Percentiles rank a stretch among this genome's conserved stretches.
Evolutionary conservation across 345 rosid genomes (phyloP).

Genomic region (Heritiera littoralis): DNA sequence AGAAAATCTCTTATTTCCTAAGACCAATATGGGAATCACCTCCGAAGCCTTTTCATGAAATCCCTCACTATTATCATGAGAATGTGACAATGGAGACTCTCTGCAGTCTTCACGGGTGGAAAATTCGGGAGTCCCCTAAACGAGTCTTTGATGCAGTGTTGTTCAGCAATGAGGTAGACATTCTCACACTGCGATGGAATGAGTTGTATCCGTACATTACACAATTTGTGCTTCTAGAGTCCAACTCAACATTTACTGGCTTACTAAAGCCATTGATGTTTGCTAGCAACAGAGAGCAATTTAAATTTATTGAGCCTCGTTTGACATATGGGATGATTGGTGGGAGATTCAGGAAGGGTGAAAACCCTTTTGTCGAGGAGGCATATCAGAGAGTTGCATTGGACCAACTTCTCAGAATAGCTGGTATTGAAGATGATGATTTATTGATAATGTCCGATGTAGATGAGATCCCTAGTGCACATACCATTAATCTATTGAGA

Average conservation of each 20-base stretch:
- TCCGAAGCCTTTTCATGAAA: slow-evolving; percentile 52
- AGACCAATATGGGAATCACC: slow-evolving; percentile 76
- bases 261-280: slow-evolving; percentile 65
- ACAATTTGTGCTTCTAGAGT: slow-evolving; percentile 84
- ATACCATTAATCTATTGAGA: slow-evolving; percentile 79
- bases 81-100: slow-evolving; percentile 71
- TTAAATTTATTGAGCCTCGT: slow-evolving; percentile 69
- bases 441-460: slow-evolving; percentile 95
- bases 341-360: slow-evolving; percentile 80
- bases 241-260: slow-evolving; percentile 88
- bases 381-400: slow-evolving; percentile 88
- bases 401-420: slow-evolving; percentile 74
- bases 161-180: slow-evolving; percentile 80
- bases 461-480: slow-evolving; percentile 94
- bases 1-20: slow-evolving; percentile 61
- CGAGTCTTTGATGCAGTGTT: slow-evolving; percentile 84
- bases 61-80: slow-evolving; percentile 81
- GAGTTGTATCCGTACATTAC: slow-evolving; percentile 80
- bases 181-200: slow-evolving; percentile 84
- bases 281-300: slow-evolving; percentile 50
- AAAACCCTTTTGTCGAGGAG: slow-evolving; percentile 92
- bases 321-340: slow-evolving; percentile 79
- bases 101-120: slow-evolving; percentile 89
- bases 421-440: slow-evolving; percentile 89
- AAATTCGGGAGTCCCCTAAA: slow-evolving; percentile 75